Conservation (phyloP, 2,329 filamentous ascomycete species). For the Diplodia sapinea region DNA sequence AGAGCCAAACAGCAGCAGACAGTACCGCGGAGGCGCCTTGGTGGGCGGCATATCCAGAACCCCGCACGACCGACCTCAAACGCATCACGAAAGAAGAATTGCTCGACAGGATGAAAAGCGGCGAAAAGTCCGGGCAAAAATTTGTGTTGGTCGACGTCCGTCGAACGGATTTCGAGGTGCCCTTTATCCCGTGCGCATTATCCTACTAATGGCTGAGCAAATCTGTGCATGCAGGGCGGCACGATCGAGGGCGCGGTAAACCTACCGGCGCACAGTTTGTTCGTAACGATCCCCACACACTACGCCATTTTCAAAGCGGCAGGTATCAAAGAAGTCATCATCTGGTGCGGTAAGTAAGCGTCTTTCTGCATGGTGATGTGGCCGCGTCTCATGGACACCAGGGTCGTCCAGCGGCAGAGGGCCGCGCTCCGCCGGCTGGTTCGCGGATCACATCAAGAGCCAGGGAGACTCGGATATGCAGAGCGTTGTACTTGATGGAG, state of each 20-base stretch:
- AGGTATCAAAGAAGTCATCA: conserved; percentile 57
- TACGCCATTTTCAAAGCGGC: conserved; percentile 60
- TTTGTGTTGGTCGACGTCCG: conserved; percentile 57
- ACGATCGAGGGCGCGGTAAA: conserved; percentile 66
- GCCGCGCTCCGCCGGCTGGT: conserved; percentile 61
- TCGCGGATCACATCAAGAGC: conserved; percentile 58
- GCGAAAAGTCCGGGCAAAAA: conserved; percentile 23
- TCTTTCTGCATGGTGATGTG: not conserved
- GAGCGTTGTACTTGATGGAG: conserved; percentile 58
- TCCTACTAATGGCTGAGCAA: conserved; percentile 22
- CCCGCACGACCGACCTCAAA: conserved; percentile 27
- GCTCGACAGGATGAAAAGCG: conserved; percentile 30
- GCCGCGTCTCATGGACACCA: conserved; percentile 37
- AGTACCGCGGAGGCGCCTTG: conserved; percentile 28
- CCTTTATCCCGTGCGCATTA: not conserved
- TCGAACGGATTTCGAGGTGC: conserved; percentile 58
- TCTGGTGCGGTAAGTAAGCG: conserved; percentile 61
- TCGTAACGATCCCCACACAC: conserved; percentile 56
- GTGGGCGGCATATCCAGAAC: conserved; percentile 34
- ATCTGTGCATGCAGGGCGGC: conserved; percentile 57
- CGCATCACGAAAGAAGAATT: conserved; percentile 32
- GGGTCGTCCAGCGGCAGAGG: conserved; percentile 63
- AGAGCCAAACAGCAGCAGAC: not conserved
- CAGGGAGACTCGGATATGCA: conserved; percentile 51
- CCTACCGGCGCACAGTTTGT: conserved; percentile 62